Evolutionary conservation across 2,329 filamentous ascomycete genomes (phyloP), one percentile per base, ranked within the genome.

Genomic region (Tolypocladium endophyticum): DNA sequence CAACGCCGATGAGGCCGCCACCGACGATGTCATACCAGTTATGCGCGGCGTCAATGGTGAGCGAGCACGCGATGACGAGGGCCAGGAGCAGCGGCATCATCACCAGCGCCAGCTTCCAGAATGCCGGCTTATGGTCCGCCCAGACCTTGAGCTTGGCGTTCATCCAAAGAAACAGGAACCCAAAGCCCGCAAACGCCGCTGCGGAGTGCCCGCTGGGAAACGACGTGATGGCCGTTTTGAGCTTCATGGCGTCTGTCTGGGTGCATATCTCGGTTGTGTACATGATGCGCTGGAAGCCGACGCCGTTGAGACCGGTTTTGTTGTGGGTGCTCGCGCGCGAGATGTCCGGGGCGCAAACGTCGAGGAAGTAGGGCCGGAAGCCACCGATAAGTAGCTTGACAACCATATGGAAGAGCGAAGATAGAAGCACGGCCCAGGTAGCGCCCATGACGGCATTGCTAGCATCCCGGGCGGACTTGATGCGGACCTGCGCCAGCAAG

Each of bases 101-200:
- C 3, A 82, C 74, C 12, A 79, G 76, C 4, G 82, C 74, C 4
- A 89, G 73, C 70, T 88, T 89, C 86, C 86, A 89, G 71, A 87
- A 81, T 0, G 82, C 77, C 0, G 87, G 81, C 61, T 87, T 84
- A 68, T 87, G 83, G 69, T 88, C 85, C 25, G 81, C 77, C 74
- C 82, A 88, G 57, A 88, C 80, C 73, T 89, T 89, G 45, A 90
- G 74, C 73, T 90, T 89, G 39, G 85, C 87, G 66, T 89, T 89
- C 33, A 89, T 76, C 74, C 88, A 90, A 14, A 89, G 74, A 64
- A 80, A 86, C 9, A 89, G 72, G 67, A 83, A 89, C 9, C 85
- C 77, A 62, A 83, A 84, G 2, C 83, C 83, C 0, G 85, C 83
- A 61, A 85, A 87, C 0, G 84, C 84, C 1, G 82, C 83, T 0